Conservation (phyloP, 495 filamentous ascomycete genomes). For the Lepraria neglecta region DNA sequence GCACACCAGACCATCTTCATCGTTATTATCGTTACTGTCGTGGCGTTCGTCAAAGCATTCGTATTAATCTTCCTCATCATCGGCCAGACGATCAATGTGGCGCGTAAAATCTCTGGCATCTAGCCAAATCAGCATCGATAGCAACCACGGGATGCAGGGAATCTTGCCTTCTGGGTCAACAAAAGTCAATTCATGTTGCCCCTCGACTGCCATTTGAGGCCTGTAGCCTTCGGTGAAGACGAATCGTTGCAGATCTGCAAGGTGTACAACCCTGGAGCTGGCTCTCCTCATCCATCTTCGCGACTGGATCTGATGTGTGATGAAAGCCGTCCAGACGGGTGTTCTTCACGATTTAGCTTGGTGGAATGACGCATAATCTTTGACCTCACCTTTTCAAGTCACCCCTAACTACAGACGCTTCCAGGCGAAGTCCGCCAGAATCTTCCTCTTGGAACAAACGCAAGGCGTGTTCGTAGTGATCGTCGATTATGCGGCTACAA, state of each 20-base stretch:
- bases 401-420: constrained; percentile 29
- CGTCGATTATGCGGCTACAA: constrained; percentile 62
- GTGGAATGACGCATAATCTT: neutral
- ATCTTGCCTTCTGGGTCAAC: constrained; percentile 31
- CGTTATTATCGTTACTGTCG: neutral
- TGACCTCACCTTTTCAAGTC: constrained; percentile 8
- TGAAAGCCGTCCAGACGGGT: constrained; percentile 74
- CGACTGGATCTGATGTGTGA: constrained; percentile 53
- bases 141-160: neutral
- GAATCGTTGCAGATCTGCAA: constrained; percentile 55
- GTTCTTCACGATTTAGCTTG: constrained; percentile 28
- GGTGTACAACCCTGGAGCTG: constrained; percentile 47
- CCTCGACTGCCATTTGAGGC: constrained; percentile 33
- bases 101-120: neutral
- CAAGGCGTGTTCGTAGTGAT: constrained; percentile 61
- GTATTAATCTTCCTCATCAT: neutral
- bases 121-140: neutral
- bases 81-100: neutral
- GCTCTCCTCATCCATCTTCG: constrained; percentile 51
- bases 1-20: neutral
- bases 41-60: neutral
- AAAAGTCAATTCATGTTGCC: constrained; percentile 41
- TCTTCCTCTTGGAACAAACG: constrained; percentile 62
- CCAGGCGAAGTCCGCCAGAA: constrained; percentile 55
- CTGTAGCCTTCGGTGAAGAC: constrained; percentile 58